Evolutionary conservation across 1,139 yeast species (phyloP), one percentile per base, ranked within the genome.

Genomic region (Nadsonia commutata): DNA sequence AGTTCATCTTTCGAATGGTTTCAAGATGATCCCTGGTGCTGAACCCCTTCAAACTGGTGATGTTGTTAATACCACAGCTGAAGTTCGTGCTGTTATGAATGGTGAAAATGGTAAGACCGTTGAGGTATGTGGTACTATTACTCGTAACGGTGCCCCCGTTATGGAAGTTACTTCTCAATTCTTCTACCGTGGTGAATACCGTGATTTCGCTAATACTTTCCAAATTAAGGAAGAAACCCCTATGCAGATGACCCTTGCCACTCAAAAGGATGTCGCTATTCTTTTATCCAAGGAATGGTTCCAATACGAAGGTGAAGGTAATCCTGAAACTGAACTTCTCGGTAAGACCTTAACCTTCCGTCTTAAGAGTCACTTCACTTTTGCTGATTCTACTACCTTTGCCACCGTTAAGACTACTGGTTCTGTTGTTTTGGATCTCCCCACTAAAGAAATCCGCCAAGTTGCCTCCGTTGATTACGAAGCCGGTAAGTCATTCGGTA

Each of bases 231-330:
- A 76, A 48, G 98, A 90, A 67, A 78, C 88, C 49, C 95, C 96
- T 47, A 82, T 80, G 58, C 82, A 88, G 67, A 71, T 90, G 49
- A 64, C 73, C 38, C 70, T 90, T 59, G 71, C 72, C 50, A 66
- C 88, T 43, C 71, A 85, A 43, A 88, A 85, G 71, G 98, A 90
- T 58, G 80, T 88, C 55, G 96, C 98, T 46, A 85, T 90, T 47
- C 74, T 90, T 64, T 78, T 78, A 58, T 85, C 97, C 20, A 90
- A 93, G 72, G 97, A 90, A 67, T 90, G 99, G 98, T 88, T 93
- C 78, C 88, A 84, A 60, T 71, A 81, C 57, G 72, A 72, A 47
- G 63, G 63, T 46, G 43, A 41, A 20, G 40, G 38, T 31, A 83
- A 80, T 53, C 65, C 72, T 48, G 78, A 76, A 41, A 65, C 78